These are phyloP conservation scores for Stylonectria norvegica DNA, from an alignment of 2,329 filamentous ascomycete genomes.

Conservation along the genomic window DNA sequence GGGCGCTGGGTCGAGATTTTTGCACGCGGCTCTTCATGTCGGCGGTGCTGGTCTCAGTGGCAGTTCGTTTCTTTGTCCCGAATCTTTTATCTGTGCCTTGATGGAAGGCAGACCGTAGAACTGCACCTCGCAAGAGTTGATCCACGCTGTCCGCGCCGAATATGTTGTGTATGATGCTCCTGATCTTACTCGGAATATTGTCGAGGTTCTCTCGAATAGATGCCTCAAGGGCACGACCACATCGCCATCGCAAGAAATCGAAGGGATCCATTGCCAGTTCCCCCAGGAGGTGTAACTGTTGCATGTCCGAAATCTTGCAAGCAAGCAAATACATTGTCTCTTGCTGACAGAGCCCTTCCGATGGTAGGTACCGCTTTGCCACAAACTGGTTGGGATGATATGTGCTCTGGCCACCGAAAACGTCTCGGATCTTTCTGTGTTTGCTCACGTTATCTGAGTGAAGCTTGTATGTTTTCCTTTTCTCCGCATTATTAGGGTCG, in stretches of 20 bases:
- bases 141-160: slow-evolving; percentile 4
- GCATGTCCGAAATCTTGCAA: slow-evolving; percentile 32
- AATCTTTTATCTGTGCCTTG: slow-evolving; percentile 21
- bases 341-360: slow-evolving; percentile 31
- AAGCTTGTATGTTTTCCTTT: slow-evolving; percentile 17
- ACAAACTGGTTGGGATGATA: slow-evolving; percentile 39
- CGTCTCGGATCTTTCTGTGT: slow-evolving; percentile 32
- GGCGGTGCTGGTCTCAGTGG: background rate
- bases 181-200: slow-evolving; percentile 10
- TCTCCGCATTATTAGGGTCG: slow-evolving; percentile 8
- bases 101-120: slow-evolving; percentile 26
- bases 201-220: slow-evolving; percentile 9
- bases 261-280: slow-evolving; percentile 36
- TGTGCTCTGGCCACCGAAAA: slow-evolving; percentile 28
- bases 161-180: slow-evolving; percentile 15
- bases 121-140: slow-evolving; percentile 25
- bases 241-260: slow-evolving; percentile 38
- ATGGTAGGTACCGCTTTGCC: slow-evolving; percentile 31
- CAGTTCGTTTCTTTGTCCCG: slow-evolving; percentile 9
- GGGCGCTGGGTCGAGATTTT: no score
- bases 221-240: slow-evolving; percentile 13
- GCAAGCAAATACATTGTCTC: slow-evolving; percentile 36
- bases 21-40: background rate
- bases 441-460: slow-evolving; percentile 33
- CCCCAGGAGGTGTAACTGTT: slow-evolving; percentile 19